Percentiles rank a stretch among this genome's conserved stretches.
phyloP scores from a whole-genome alignment of 352 stramenopile species.

The Pythium insidiosum region DNA sequence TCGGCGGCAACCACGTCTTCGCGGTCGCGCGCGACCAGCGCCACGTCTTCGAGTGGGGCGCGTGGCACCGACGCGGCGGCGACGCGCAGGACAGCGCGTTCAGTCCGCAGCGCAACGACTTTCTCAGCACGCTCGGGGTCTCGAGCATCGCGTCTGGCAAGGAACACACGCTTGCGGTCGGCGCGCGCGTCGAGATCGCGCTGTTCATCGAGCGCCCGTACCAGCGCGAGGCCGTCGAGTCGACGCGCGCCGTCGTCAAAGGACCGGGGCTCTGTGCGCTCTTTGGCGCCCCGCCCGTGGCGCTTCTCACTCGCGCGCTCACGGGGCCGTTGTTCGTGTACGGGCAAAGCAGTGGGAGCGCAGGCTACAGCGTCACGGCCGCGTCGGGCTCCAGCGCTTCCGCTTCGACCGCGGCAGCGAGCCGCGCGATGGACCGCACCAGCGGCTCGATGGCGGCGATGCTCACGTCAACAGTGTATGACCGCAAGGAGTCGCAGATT shows the following conservation, averaged over 20 bases:
- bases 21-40: constrained; percentile 34
- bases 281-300: constrained; percentile 39
- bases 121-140: constrained; percentile 35
- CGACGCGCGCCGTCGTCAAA: too few species aligned
- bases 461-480: constrained; percentile 27
- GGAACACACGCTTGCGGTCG: constrained; percentile 52
- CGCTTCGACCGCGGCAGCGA: background rate
- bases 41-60: constrained; percentile 62
- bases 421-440: constrained; percentile 2
- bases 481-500: constrained; percentile 39
- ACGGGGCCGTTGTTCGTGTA: constrained; percentile 25
- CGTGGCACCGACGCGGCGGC: constrained; percentile 39
- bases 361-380: background rate
- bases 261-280: constrained; percentile 33
- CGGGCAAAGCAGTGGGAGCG: background rate
- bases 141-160: constrained; percentile 42
- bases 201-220: constrained; percentile 21
- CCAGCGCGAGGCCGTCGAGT: too few species aligned
- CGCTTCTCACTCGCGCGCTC: constrained; percentile 29
- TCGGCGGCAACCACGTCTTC: constrained; percentile 68
- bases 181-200: constrained; percentile 34
- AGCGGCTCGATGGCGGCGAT: constrained; percentile 7
- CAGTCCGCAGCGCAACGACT: constrained; percentile 28
- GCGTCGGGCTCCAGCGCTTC: too few species aligned
- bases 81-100: constrained; percentile 52